Conservation (phyloP, 2,329 filamentous ascomycete genomes). For the Hortaea werneckii region DNA sequence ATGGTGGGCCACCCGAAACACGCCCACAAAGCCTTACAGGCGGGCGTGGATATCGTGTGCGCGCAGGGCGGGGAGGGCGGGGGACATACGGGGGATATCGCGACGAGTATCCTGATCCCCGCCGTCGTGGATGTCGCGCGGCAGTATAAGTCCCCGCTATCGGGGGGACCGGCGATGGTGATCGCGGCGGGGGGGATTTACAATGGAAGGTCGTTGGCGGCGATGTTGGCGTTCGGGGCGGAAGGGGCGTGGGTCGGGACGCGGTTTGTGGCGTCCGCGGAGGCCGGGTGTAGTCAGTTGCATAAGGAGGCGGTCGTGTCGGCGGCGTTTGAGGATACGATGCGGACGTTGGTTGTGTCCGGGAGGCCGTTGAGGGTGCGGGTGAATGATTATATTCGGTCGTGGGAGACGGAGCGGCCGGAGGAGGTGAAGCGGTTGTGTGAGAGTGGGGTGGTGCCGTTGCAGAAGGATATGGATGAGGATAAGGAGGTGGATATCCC, state of each 20-base stretch:
- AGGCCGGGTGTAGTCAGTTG: conserved; percentile 69
- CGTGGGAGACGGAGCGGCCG: conserved; percentile 64
- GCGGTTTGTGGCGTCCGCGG: conserved; percentile 72
- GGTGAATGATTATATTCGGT: conserved; percentile 72
- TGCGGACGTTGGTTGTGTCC: conserved; percentile 70
- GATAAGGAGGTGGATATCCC: conserved; percentile 75
- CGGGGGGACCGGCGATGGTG: conserved; percentile 63
- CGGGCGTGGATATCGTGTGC: conserved; percentile 83
- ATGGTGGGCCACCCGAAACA: conserved; percentile 94
- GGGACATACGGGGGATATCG: conserved; percentile 82
- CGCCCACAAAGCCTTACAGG: conserved; percentile 74
- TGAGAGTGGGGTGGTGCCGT: conserved; percentile 65
- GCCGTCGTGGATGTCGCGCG: conserved; percentile 75
- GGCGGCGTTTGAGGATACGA: conserved; percentile 70
- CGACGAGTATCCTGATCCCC: conserved; percentile 77
- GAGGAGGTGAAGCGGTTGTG: conserved; percentile 67
- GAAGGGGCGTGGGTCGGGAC: conserved; percentile 90
- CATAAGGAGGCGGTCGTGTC: conserved; percentile 77
- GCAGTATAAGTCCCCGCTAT: conserved; percentile 60
- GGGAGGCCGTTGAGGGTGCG: conserved; percentile 72
- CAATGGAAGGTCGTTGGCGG: conserved; percentile 71
- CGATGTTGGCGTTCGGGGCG: conserved; percentile 77
- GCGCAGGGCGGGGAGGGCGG: conserved; percentile 90
- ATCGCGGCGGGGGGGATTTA: conserved; percentile 83
- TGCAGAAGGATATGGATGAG: conserved; percentile 73